These are phyloP conservation scores for Rostrohypoxylon terebratum DNA, from an alignment of 495 filamentous ascomycete species.

Conservation along the genomic window DNA sequence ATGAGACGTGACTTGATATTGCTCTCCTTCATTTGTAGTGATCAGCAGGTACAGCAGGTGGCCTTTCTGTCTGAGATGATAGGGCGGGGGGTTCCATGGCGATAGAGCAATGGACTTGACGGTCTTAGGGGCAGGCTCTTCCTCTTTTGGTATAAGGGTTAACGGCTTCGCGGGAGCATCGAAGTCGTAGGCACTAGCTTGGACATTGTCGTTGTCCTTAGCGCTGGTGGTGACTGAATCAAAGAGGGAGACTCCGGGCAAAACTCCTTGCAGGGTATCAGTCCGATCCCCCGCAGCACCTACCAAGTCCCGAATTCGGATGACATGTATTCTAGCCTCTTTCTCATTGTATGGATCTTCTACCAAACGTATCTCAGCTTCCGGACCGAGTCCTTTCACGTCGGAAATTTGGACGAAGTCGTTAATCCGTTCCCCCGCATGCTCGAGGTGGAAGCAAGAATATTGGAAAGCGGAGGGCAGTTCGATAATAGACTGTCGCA, in stretches of 20 bases:
- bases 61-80: conserved; percentile 87
- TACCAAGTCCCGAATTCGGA: conserved; percentile 90
- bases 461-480: conserved; percentile 94
- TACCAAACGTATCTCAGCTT: conserved; percentile 81
- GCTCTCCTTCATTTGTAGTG: conserved; percentile 90
- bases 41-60: conserved; percentile 92
- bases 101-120: conserved; percentile 90
- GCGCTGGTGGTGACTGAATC: conserved; percentile 72
- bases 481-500: conserved; percentile 96
- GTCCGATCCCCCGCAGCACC: conserved; percentile 89
- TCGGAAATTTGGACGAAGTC: conserved; percentile 96
- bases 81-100: conserved; percentile 95
- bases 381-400: conserved; percentile 78
- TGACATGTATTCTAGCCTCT: conserved; percentile 93
- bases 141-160: conserved; percentile 74
- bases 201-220: conserved; percentile 63
- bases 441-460: conserved; percentile 97
- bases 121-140: conserved; percentile 80
- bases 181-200: conserved; percentile 78
- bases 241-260: conserved; percentile 87
- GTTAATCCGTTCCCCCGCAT: conserved; percentile 85
- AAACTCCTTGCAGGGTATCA: conserved; percentile 87
- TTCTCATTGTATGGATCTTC: conserved; percentile 99
- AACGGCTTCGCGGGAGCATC: conserved; percentile 72
- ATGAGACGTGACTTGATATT: conserved; percentile 91